phyloP scores from a whole-genome alignment of 306 rosid genomes.

The Cucurbita moschata region DNA sequence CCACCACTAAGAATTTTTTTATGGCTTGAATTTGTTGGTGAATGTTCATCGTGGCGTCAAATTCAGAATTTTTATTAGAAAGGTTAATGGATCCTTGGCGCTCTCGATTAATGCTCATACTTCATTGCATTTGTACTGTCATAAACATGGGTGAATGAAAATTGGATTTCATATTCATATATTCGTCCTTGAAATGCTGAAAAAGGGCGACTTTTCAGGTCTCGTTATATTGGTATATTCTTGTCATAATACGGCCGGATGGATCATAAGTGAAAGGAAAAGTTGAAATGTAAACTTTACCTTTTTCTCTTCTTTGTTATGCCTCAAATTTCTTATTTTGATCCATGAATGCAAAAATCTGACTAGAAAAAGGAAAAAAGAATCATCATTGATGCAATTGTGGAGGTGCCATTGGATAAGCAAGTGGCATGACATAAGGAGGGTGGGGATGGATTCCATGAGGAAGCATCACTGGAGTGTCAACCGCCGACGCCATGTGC shows the following conservation, averaged over 20 bases:
- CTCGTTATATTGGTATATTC: neutral
- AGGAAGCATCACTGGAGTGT: slow-evolving; percentile 94
- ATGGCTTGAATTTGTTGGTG: neutral
- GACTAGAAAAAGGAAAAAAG: neutral
- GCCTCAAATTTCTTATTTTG: neutral
- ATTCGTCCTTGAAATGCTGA: neutral
- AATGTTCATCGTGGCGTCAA: neutral
- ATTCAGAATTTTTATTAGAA: neutral
- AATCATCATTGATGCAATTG: slow-evolving; percentile 64
- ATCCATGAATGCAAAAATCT: slow-evolving; percentile 11
- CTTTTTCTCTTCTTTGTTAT: neutral
- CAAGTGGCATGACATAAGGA: slow-evolving; percentile 73
- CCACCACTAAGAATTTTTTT: too few species aligned
- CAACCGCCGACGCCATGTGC: slow-evolving; percentile 84
- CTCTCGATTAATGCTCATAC: neutral
- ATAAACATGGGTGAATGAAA: neutral
- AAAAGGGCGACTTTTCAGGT: neutral
- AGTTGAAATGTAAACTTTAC: neutral
- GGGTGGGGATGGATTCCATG: slow-evolving; percentile 46
- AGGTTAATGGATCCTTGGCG: neutral
- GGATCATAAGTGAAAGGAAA: neutral
- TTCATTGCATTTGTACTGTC: neutral
- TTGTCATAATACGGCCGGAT: neutral
- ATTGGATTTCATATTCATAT: neutral
- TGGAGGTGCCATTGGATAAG: slow-evolving; percentile 94